Percentiles rank a stretch among this genome's conserved stretches.
Evolutionary conservation across 192 early-diverging fungal genomes (phyloP).

Genomic region (Powellomyces hirtus): DNA sequence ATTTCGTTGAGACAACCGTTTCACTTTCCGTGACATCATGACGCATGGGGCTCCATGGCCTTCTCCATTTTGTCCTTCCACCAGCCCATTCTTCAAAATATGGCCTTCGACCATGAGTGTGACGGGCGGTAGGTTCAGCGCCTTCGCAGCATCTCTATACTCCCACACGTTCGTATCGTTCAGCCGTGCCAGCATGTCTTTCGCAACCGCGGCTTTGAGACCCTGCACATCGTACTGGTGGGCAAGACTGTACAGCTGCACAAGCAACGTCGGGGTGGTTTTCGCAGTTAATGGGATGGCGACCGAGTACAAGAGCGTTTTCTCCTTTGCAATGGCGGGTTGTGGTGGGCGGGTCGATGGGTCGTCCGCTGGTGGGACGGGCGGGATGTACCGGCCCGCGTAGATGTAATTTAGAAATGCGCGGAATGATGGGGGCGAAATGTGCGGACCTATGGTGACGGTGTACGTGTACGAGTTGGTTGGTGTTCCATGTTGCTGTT

Average conservation of each 20-base stretch:
- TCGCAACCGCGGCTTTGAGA: not conserved
- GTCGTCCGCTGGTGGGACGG: not conserved
- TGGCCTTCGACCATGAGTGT: not conserved
- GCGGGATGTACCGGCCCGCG: not conserved
- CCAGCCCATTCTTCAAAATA: not conserved
- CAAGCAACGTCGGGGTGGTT: not conserved
- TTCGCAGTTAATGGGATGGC: not conserved
- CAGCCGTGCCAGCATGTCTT: not conserved
- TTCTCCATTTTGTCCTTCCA: no score
- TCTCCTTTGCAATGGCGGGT: not conserved
- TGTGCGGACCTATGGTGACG: not conserved
- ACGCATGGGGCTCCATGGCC: no score
- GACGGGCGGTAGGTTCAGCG: not conserved
- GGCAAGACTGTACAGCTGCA: constrained; percentile 1
- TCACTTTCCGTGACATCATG: no score
- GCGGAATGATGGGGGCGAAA: not conserved
- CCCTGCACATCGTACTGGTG: not conserved
- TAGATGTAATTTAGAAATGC: not conserved
- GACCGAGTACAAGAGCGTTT: constrained; percentile 2
- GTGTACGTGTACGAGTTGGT: not conserved
- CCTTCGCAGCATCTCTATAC: not conserved
- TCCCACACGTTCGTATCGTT: not conserved
- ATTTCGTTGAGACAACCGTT: no score
- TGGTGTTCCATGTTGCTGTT: no score
- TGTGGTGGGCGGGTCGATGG: not conserved